These are phyloP conservation scores for Angomonas ambiguus DNA, from an alignment of 208 protist genomes.

Conservation along the genomic window DNA sequence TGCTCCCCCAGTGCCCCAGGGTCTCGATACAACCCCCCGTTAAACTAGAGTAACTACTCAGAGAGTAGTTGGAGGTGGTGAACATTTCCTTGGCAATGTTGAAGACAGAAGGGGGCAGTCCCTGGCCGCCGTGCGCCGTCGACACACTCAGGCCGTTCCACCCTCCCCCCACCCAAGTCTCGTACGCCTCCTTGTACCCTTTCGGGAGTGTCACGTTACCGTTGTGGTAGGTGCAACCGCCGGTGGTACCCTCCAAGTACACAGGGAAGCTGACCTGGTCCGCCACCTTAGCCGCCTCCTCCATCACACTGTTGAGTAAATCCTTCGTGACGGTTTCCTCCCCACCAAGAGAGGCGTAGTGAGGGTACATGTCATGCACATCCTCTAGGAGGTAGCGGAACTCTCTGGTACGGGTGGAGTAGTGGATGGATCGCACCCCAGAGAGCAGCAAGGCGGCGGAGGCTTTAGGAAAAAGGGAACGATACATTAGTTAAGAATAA, in stretches of 20 bases:
- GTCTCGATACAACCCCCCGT: conserved; percentile 54
- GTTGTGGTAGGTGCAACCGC: conserved; percentile 53
- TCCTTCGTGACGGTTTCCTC: conserved; percentile 49
- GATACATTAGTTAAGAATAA: too few species aligned
- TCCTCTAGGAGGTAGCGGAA: conserved; percentile 77
- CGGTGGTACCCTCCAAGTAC: conserved; percentile 51
- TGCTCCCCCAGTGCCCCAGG: conserved; percentile 53
- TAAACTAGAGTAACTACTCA: conserved; percentile 80
- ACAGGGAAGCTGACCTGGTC: conserved; percentile 50
- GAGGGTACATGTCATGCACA: conserved; percentile 74
- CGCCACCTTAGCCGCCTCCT: conserved; percentile 59
- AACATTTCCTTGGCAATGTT: conserved; percentile 66
- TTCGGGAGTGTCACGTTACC: conserved; percentile 60
- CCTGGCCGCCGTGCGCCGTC: conserved; percentile 81
- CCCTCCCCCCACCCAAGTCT: conserved; percentile 59
- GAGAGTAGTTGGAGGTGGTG: conserved; percentile 81
- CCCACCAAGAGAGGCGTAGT: conserved; percentile 60
- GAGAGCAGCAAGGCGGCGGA: conserved; percentile 3
- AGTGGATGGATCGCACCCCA: conserved; percentile 31
- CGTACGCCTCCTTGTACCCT: conserved; percentile 87
- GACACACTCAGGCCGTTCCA: conserved; percentile 68
- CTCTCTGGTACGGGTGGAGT: conserved; percentile 45
- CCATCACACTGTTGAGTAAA: conserved; percentile 63
- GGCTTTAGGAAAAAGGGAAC: conserved; percentile 23
- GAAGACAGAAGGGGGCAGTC: conserved; percentile 61